Evolutionary conservation across 2,329 filamentous ascomycete species (phyloP).

Genomic region (Talaromyces pinophilus): DNA sequence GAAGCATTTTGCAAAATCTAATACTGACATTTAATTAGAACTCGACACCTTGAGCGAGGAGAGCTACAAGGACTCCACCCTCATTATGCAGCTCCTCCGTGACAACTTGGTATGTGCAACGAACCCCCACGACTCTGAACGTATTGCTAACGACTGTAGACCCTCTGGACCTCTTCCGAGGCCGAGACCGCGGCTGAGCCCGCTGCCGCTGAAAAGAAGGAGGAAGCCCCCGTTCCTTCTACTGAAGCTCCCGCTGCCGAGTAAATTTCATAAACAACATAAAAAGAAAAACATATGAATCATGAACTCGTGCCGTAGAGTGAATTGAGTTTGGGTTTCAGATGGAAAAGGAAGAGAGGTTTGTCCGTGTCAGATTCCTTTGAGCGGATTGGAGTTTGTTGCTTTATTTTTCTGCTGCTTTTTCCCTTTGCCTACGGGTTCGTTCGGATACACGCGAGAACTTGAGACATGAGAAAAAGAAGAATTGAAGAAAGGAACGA

Average conservation of each 20-base stretch:
- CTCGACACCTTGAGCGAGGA: conserved; percentile 96
- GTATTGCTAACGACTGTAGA: conserved; percentile 58
- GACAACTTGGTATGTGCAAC: conserved; percentile 79
- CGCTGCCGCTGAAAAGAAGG: conserved; percentile 45
- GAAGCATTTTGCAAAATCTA: background rate
- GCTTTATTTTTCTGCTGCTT: conserved; percentile 24
- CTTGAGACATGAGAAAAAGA: conserved; percentile 18
- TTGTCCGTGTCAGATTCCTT: conserved; percentile 22
- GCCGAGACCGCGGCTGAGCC: conserved; percentile 72
- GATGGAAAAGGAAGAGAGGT: conserved; percentile 20
- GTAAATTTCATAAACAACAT: conserved; percentile 40
- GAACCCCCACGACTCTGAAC: background rate
- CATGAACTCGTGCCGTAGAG: conserved; percentile 24
- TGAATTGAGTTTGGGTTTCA: conserved; percentile 26
- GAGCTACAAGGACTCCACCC: conserved; percentile 98
- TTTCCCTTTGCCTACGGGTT: conserved; percentile 27
- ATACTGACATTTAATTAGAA: conserved; percentile 56
- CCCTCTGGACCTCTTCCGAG: conserved; percentile 99
- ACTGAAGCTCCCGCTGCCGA: conserved; percentile 47
- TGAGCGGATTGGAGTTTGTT: conserved; percentile 25
- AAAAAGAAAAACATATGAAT: conserved; percentile 27
- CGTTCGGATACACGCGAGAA: conserved; percentile 19
- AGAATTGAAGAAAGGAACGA: background rate
- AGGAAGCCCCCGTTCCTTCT: conserved; percentile 44
- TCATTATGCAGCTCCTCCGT: conserved; percentile 98